phyloP scores from a whole-genome alignment of 1,284 basidiomycete species.

The Cutaneotrichosporon sp. region DNA sequence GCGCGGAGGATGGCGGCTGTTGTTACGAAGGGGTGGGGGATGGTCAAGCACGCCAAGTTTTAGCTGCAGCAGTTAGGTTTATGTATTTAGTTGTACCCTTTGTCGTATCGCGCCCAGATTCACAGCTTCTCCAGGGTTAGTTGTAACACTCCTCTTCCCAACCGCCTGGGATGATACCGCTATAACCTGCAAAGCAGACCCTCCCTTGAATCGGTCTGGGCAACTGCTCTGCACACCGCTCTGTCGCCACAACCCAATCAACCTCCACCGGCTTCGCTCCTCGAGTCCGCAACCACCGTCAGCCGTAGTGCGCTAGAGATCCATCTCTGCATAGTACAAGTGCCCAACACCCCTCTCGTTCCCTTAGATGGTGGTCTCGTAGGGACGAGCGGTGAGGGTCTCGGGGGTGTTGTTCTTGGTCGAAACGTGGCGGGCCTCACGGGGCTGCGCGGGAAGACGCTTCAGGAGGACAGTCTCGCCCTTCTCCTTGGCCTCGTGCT shows the following conservation, averaged over 20 bases:
- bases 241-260: no score
- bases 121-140: no score
- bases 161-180: no score
- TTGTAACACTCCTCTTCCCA: no score
- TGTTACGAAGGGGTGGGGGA: constrained; percentile 19
- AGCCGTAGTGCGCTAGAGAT: constrained; percentile 25
- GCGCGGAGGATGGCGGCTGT: background rate
- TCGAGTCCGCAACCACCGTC: no score
- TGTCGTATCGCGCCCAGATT: no score
- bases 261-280: no score
- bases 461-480: constrained; percentile 85
- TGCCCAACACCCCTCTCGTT: constrained; percentile 14
- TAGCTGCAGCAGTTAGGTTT: constrained; percentile 8
- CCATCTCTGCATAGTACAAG: constrained; percentile 47
- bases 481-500: constrained; percentile 78
- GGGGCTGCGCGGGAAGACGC: constrained; percentile 79
- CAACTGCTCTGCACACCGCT: no score
- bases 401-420: constrained; percentile 75
- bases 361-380: constrained; percentile 51
- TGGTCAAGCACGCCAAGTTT: constrained; percentile 26
- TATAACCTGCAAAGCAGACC: no score
- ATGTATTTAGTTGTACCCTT: no score
- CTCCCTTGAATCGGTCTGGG: no score
- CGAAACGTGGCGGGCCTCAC: constrained; percentile 73
- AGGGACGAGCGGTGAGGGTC: constrained; percentile 86